Base-by-base conservation (phyloP, 2,329 filamentous ascomycete species). In the Drechslera avenae region DNA sequence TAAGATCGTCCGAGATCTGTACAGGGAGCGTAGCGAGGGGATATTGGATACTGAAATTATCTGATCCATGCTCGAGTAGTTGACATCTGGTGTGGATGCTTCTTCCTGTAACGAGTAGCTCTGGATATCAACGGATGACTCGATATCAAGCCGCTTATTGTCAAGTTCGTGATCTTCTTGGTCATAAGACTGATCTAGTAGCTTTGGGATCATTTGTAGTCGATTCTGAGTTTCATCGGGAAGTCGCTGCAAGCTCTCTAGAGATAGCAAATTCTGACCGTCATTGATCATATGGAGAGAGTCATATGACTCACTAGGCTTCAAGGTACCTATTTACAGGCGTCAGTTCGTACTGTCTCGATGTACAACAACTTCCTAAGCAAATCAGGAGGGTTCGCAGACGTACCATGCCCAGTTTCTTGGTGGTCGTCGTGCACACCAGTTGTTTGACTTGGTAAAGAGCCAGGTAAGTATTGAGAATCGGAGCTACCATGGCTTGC, bases 401-500 rank as follows among this genome's bases (percentile, higher is more conserved):
- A 46, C 43, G 31, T 39, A 46, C 43, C 6, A 12, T 37, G 10
- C 19, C 19, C 10, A 2, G 21, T 12, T 6, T 23, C 18, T n/a
- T 44, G 26, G 4, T 18, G 8, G 3, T 39, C 10, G 9, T 53
- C 44, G 30, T 43, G 23, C 18, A 53, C 36, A 5, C 60, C 47
- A 4, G 39, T 52, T 21, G 36, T 7, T 21, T 62, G 55, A 14
- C 52, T 63, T 12, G 48, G 44, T 18, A 63, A 47, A 14, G 68
- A 64, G 31, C 47, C 49, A 14, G 54, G 62, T 5, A 57, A 28
- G 4, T 59, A 52, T 26, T 61, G 62, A 21, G 65, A 66, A 2
- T 52, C 49, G 12, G 56, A 57, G 18, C 48, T 63, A 6, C 66
- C 71, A 23, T 60, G 58, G 26, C 67, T 71, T 43, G 69, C 69